A percentile compares a stretch with the other conserved stretches of the same genome.
phyloP scores from a whole-genome alignment of 2,329 filamentous ascomycete genomes.

The Pseudocercospora fuligena region DNA sequence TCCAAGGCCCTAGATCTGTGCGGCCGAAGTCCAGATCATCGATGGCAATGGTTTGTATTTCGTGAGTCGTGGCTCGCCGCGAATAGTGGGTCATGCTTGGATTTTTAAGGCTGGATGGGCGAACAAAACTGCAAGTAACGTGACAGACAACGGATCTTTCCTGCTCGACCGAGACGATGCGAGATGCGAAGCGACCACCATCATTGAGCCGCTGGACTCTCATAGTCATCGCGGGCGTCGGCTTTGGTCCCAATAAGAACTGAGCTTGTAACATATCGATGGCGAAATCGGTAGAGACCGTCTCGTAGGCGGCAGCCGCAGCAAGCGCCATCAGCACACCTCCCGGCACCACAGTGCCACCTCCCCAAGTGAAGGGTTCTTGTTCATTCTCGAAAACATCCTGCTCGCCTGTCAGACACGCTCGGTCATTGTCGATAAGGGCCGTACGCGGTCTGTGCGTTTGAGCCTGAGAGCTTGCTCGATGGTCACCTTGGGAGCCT shows the following conservation, averaged over 20 bases:
- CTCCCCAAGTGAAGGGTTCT: constrained; percentile 23
- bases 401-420: constrained; percentile 7
- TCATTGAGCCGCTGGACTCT: constrained; percentile 21
- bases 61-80: constrained; percentile 13
- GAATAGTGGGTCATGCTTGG: constrained; percentile 22
- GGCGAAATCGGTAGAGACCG: constrained; percentile 18
- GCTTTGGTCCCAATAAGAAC: constrained; percentile 9
- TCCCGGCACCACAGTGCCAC: constrained; percentile 13
- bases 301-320: constrained; percentile 23
- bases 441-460: not conserved
- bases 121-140: constrained; percentile 27
- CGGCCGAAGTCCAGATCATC: constrained; percentile 23
- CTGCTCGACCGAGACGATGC: constrained; percentile 20
- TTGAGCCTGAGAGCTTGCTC: not conserved
- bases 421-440: not conserved
- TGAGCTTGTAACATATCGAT: constrained; percentile 21
- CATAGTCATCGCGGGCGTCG: constrained; percentile 9
- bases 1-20: constrained; percentile 20
- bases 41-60: constrained; percentile 19
- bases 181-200: constrained; percentile 20
- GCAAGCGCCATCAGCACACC: constrained; percentile 17
- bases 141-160: constrained; percentile 15
- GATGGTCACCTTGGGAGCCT: not conserved
- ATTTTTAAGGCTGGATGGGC: constrained; percentile 15
- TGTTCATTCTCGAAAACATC: constrained; percentile 19